A percentile compares a stretch with the other conserved stretches of the same genome.
Conservation (phyloP, 2,329 filamentous ascomycete genomes). For the Calcarisporium arbuscula region DNA sequence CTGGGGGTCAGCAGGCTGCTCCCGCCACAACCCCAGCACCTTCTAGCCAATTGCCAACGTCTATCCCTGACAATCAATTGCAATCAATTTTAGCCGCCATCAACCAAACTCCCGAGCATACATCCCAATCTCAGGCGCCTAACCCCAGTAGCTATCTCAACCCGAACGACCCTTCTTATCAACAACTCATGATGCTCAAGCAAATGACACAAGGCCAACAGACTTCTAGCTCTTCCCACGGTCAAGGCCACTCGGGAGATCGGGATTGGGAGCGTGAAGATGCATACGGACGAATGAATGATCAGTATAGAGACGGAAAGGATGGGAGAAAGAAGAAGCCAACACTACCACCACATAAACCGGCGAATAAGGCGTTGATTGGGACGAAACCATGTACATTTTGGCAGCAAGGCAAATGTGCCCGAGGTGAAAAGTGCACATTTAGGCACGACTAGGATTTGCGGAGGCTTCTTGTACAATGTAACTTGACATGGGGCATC, state of each 20-base stretch:
- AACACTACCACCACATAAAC: conserved; percentile 34
- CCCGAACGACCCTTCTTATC: conserved; percentile 33
- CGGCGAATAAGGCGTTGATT: conserved; percentile 50
- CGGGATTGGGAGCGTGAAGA: conserved; percentile 29
- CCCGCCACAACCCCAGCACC: conserved; percentile 8
- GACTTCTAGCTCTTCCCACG: conserved; percentile 14
- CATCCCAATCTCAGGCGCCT: conserved; percentile 11
- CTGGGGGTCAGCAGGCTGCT: conserved; percentile 21
- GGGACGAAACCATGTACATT: conserved; percentile 66
- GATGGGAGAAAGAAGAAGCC: conserved; percentile 34
- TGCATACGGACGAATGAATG: conserved; percentile 22
- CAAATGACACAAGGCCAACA: conserved; percentile 30
- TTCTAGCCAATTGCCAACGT: conserved; percentile 16
- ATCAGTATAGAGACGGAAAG: conserved; percentile 27
- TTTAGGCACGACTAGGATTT: conserved; percentile 55
- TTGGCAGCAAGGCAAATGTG: conserved; percentile 64
- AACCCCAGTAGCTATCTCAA: conserved; percentile 22
- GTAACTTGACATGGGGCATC: background rate
- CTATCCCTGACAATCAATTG: conserved; percentile 31
- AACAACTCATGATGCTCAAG: conserved; percentile 31
- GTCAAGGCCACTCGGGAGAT: conserved; percentile 20
- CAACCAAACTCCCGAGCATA: conserved; percentile 26
- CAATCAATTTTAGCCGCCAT: conserved; percentile 39
- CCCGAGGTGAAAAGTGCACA: conserved; percentile 67
- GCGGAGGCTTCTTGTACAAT: conserved; percentile 6